Evolutionary conservation across 2,329 filamentous ascomycete species (phyloP), one percentile per base, ranked within the genome.

Genomic region (Microascus cirrosus): DNA sequence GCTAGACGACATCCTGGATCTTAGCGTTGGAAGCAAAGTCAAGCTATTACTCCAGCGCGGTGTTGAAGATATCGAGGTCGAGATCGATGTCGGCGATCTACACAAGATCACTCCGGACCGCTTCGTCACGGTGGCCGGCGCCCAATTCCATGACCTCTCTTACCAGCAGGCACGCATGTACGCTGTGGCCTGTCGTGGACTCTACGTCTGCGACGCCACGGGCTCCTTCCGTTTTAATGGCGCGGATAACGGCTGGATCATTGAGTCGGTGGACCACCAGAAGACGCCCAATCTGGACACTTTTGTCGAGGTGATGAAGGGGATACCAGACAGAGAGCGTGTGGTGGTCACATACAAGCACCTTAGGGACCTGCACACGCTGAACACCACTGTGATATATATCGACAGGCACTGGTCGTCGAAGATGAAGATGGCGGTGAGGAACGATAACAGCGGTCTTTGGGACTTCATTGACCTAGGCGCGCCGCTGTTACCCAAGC

Each of bases 81-180:
- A 94, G 60, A 81, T 97, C 58, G 75, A 84, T 56, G 92, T 97
- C 52, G 91, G 89, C 54, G 89, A 99, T 69, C 79, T 99, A 61
- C 94, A 99, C 74, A 82, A 82, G 59, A 99, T 99, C 69, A 97
- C 94, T 2, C 94, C 95, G 15, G 92, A 96, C 72, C 87, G 92
- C 60, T 99, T 97, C 68, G 89, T 97, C 57, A 90, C 91, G 4
- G 93, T 97, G 51, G 90, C 92, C 50, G 95, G 94, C 22, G 94
- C 86, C 25, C 93, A 91, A 60, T 97, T 99, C 77, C 95, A 99
- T 74, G 84, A 95, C 68, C 77, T 99, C 20, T 99, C 95, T 1
- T 99, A 99, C 70, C 94, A 99, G 69, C 92, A 97, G 72, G 91
- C 94, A n/a, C 86, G 94, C 11, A 81, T 96, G 4, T 97, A 96